A percentile compares a stretch with the other conserved stretches of the same genome.
phyloP scores from a whole-genome alignment of 768 basidiomycete species.

The Pseudohyphozyma bogoriensis region DNA sequence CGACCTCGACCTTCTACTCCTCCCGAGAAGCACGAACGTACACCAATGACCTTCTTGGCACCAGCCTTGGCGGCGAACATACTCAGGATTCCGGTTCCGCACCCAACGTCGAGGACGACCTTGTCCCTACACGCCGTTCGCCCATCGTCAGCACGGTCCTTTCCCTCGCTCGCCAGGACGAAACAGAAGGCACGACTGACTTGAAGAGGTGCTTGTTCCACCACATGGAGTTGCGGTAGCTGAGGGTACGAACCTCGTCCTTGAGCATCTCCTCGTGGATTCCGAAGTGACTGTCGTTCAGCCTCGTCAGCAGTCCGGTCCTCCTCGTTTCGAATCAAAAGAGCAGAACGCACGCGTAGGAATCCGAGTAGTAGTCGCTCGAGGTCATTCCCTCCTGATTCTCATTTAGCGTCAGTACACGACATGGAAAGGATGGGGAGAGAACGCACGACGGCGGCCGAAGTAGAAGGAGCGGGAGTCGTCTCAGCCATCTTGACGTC shows the following conservation, averaged over 20 bases:
- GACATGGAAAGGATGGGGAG: background rate
- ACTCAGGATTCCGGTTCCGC: slow-evolving; percentile 84
- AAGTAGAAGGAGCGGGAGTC: background rate
- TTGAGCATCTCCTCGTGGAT: slow-evolving; percentile 86
- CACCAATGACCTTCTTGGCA: slow-evolving; percentile 35
- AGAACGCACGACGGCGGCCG: background rate
- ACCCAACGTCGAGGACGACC: slow-evolving; percentile 94
- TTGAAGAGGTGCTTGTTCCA: slow-evolving; percentile 93
- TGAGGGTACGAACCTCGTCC: slow-evolving; percentile 85
- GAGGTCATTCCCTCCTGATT: slow-evolving; percentile 24
- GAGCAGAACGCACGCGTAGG: slow-evolving; percentile 4
- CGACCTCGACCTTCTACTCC: background rate
- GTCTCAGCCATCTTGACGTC: background rate
- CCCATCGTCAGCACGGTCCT: background rate
- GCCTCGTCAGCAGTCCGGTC: background rate
- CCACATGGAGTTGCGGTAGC: slow-evolving; percentile 87
- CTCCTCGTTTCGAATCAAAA: background rate
- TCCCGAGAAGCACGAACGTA: background rate
- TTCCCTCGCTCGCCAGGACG: background rate
- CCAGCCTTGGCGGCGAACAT: slow-evolving; percentile 37
- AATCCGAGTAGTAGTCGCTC: slow-evolving; percentile 29
- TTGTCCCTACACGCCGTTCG: slow-evolving; percentile 42
- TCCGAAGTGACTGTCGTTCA: slow-evolving; percentile 21
- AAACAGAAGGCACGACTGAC: slow-evolving; percentile 42
- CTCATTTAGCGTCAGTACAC: background rate